A percentile compares a stretch with the other conserved stretches of the same genome.
Evolutionary conservation across 75 land plant genomes (phyloP).

Genomic region (Sequoiadendron giganteum): DNA sequence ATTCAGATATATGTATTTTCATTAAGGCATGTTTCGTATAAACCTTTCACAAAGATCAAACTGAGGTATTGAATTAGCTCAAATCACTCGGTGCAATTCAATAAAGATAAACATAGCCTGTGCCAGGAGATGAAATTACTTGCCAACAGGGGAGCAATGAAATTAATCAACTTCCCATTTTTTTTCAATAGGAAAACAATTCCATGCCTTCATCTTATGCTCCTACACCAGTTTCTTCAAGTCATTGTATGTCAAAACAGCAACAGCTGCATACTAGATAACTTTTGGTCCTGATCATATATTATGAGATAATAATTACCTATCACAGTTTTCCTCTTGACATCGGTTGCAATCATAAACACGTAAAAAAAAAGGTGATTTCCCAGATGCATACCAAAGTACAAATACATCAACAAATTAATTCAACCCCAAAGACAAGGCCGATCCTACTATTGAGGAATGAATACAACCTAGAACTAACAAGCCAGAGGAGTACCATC

Average conservation of each 20-base stretch:
- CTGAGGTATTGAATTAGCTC: neutral
- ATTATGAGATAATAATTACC: neutral
- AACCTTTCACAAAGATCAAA: neutral
- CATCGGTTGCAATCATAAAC: neutral
- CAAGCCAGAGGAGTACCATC: neutral
- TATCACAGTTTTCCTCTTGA: neutral
- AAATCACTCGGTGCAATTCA: neutral
- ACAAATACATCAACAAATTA: neutral
- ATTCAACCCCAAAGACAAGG: neutral
- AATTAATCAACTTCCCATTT: neutral
- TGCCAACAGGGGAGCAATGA: neutral
- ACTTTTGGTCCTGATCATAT: neutral
- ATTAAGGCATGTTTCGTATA: neutral
- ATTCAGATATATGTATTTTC: neutral
- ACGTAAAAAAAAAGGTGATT: neutral
- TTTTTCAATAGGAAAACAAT: neutral
- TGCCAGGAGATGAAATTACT: neutral
- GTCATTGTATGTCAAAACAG: neutral
- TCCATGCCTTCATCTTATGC: neutral
- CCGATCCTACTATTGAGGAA: neutral
- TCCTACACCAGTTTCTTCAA: neutral
- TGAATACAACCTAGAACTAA: neutral
- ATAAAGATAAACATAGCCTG: neutral
- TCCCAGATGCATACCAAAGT: neutral
- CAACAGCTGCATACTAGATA: neutral